Percentiles rank a stretch among this genome's conserved stretches.
These are phyloP conservation scores for Alnus rubra DNA, from an alignment of 306 rosid genomes.

Conservation along the genomic window DNA sequence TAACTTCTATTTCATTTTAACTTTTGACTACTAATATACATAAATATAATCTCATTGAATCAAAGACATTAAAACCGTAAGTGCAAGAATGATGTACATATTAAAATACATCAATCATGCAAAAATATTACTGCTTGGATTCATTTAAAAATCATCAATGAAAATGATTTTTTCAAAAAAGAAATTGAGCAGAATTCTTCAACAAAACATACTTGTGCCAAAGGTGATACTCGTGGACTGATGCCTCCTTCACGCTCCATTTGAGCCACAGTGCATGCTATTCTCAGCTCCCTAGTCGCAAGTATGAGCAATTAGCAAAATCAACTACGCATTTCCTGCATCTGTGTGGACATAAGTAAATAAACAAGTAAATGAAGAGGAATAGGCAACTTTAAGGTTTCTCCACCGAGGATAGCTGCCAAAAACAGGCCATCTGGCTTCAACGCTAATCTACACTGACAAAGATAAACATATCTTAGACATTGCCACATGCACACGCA, in stretches of 20 bases:
- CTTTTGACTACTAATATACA: too few relatives aligned
- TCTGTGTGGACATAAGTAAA: constrained; percentile 20
- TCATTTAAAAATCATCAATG: constrained; percentile 9
- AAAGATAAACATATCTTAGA: constrained; percentile 36
- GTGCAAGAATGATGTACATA: constrained; percentile 14
- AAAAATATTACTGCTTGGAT: constrained; percentile 22
- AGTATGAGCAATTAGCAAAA: constrained; percentile 24
- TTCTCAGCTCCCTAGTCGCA: constrained; percentile 81
- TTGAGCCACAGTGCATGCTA: constrained; percentile 96
- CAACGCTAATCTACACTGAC: constrained; percentile 88
- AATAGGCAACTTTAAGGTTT: constrained; percentile 68
- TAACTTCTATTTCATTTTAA: background rate
- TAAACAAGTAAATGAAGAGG: constrained; percentile 15
- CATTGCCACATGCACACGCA: constrained; percentile 5
- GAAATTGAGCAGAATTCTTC: background rate
- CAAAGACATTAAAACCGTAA: background rate
- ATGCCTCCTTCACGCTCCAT: constrained; percentile 99
- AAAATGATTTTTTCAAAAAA: constrained; percentile 2
- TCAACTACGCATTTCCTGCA: constrained; percentile 24
- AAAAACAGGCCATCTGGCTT: constrained; percentile 96
- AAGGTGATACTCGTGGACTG: constrained; percentile 90
- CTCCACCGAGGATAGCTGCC: constrained; percentile 94
- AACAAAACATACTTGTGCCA: constrained; percentile 72
- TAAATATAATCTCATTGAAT: background rate
- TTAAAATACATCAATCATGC: constrained; percentile 13